phyloP scores from a whole-genome alignment of 169 alveolate genomes.

The Cryptosporidium parvum region DNA sequence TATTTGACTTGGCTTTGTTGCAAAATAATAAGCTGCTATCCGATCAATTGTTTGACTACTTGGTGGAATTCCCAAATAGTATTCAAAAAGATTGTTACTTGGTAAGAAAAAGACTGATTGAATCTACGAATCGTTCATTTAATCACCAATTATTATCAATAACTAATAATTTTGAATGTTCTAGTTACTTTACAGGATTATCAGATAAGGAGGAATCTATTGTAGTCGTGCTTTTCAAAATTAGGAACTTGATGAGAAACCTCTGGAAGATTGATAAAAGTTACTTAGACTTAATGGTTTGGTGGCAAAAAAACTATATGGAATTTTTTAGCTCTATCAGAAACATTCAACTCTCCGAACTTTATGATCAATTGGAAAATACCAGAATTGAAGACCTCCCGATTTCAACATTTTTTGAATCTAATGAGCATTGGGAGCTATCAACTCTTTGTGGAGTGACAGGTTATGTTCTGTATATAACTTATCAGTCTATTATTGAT shows the following conservation, averaged over 20 bases:
- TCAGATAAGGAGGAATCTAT: slow-evolving; percentile 34
- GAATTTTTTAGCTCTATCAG: slow-evolving; percentile 11
- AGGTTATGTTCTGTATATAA: slow-evolving; percentile 16
- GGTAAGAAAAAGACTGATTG: not conserved
- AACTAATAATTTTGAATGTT: slow-evolving; percentile 39
- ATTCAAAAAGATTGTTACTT: slow-evolving; percentile 23
- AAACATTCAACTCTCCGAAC: not conserved
- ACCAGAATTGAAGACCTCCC: slow-evolving; percentile 3
- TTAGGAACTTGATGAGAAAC: slow-evolving; percentile 32
- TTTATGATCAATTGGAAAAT: slow-evolving; percentile 20
- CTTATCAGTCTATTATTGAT: slow-evolving; percentile 6
- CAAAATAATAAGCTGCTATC: slow-evolving; percentile 36
- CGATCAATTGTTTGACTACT: slow-evolving; percentile 44
- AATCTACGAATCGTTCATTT: not conserved
- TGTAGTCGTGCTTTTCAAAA: slow-evolving; percentile 34
- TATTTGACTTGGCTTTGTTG: slow-evolving; percentile 37
- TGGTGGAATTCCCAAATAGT: slow-evolving; percentile 35
- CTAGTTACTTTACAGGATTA: slow-evolving; percentile 27
- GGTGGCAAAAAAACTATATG: slow-evolving; percentile 42
- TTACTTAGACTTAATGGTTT: slow-evolving; percentile 5
- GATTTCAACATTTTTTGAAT: not conserved
- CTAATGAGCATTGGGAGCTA: slow-evolving; percentile 23
- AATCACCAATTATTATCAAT: slow-evolving; percentile 42
- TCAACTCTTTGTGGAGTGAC: slow-evolving; percentile 59
- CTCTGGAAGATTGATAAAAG: slow-evolving; percentile 17